Evolutionary conservation across 1,284 basidiomycete species (phyloP).

Genomic region (Vanrija pseudolonga): DNA sequence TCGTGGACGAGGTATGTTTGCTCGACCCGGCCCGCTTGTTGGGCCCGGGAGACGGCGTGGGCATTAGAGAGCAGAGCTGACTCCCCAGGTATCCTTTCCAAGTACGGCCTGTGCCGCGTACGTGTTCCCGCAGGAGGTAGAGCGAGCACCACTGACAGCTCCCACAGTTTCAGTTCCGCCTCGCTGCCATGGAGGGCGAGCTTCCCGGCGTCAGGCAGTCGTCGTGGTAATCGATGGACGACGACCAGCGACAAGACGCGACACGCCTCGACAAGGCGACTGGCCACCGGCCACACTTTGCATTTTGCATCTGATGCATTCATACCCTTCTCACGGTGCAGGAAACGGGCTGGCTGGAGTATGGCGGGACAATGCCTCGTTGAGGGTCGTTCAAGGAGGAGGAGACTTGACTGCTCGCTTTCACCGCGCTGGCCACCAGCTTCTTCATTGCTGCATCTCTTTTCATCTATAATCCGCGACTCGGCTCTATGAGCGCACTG

Average conservation of each 20-base stretch:
- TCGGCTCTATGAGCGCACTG: too few species aligned
- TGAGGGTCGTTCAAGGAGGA: too few species aligned
- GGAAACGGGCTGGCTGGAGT: too few species aligned
- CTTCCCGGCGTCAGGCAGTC: constrained; percentile 84
- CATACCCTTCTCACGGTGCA: too few species aligned
- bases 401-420: too few species aligned
- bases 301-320: neutral
- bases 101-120: constrained; percentile 85
- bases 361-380: too few species aligned
- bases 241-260: too few species aligned
- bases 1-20: constrained; percentile 60
- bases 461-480: too few species aligned
- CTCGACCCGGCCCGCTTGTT: too few species aligned
- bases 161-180: constrained; percentile 77
- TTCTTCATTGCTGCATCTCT: too few species aligned
- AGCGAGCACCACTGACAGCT: constrained; percentile 6
- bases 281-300: neutral
- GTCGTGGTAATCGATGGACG: constrained; percentile 63
- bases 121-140: constrained; percentile 46
- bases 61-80: neutral
- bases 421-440: too few species aligned
- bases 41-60: neutral
- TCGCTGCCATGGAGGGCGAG: constrained; percentile 72
- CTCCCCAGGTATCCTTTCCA: constrained; percentile 64
- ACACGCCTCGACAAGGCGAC: too few species aligned